Conservation (phyloP, 441 rosid genomes). For the Syzygium malaccense region DNA sequence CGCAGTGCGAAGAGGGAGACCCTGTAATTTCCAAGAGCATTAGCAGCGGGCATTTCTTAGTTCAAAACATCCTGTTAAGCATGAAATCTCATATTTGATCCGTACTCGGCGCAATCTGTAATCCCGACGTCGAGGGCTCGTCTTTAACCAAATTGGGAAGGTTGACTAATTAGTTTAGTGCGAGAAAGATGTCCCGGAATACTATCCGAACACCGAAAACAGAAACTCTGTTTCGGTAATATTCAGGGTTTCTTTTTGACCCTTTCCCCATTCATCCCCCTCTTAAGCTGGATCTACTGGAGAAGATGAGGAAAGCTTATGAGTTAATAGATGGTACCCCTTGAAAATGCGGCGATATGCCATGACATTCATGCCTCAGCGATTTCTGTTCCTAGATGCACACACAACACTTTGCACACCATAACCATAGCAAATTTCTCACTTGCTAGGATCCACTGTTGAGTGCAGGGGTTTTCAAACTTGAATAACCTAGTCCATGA, state of each 20-base stretch:
- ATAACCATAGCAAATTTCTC: background rate
- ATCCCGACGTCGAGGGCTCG: background rate
- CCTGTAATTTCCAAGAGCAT: background rate
- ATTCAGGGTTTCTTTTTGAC: too few relatives aligned
- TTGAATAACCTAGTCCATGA: background rate
- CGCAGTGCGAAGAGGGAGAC: background rate
- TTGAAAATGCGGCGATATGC: background rate
- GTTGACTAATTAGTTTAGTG: background rate
- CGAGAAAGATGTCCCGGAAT: background rate
- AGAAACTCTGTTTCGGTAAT: too few relatives aligned
- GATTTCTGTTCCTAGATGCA: background rate
- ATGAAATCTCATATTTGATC: background rate
- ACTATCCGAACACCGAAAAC: background rate
- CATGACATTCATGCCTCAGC: background rate
- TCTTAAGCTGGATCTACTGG: too few relatives aligned
- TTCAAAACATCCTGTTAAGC: background rate
- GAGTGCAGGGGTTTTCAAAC: background rate
- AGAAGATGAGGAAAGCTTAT: too few relatives aligned
- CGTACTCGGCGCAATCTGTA: accelerated
- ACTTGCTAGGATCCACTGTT: background rate
- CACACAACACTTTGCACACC: background rate
- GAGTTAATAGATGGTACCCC: background rate
- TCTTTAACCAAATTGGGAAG: background rate
- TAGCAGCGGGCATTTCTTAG: background rate
- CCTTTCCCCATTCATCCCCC: too few relatives aligned